phyloP scores from a whole-genome alignment of 352 stramenopile genomes.

The Phytopythium cucurbitacearum region DNA sequence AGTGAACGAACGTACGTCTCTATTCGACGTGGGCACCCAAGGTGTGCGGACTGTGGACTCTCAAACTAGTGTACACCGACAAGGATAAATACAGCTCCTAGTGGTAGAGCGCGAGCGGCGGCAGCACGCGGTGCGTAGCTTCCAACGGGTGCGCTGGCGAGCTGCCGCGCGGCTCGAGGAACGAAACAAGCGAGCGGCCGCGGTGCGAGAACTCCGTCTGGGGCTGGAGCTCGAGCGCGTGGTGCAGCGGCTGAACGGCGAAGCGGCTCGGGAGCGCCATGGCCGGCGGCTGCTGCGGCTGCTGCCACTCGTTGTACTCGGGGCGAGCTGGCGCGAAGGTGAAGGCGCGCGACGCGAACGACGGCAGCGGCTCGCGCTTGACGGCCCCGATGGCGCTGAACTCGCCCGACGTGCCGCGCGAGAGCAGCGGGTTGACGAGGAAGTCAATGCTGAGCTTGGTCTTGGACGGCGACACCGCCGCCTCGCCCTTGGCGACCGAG shows the following conservation, averaged over 20 bases:
- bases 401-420: conserved; percentile 21
- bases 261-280: conserved; percentile 5
- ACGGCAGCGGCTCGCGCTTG: conserved; percentile 4
- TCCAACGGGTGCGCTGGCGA: conserved; percentile 11
- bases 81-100: conserved; percentile 10
- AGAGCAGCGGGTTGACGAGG: conserved; percentile 36
- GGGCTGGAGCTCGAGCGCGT: not conserved
- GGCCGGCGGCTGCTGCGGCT: conserved; percentile 10
- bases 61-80: not conserved
- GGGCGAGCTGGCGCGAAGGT: conserved; percentile 12
- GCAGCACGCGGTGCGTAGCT: conserved; percentile 6
- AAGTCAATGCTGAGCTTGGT: conserved; percentile 60
- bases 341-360: conserved; percentile 6
- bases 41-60: no score
- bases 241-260: not conserved
- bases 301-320: conserved; percentile 13
- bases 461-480: conserved; percentile 21
- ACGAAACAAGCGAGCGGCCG: conserved; percentile 36
- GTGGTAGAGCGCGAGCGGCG: conserved; percentile 28
- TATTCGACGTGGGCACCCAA: no score
- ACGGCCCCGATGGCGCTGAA: conserved; percentile 10
- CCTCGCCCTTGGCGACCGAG: conserved; percentile 8
- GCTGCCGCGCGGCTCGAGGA: conserved; percentile 17
- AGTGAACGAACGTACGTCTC: no score
- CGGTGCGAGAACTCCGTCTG: conserved; percentile 16